These are phyloP conservation scores for Citrus glauca DNA, from an alignment of 345 rosid genomes.

Conservation along the genomic window DNA sequence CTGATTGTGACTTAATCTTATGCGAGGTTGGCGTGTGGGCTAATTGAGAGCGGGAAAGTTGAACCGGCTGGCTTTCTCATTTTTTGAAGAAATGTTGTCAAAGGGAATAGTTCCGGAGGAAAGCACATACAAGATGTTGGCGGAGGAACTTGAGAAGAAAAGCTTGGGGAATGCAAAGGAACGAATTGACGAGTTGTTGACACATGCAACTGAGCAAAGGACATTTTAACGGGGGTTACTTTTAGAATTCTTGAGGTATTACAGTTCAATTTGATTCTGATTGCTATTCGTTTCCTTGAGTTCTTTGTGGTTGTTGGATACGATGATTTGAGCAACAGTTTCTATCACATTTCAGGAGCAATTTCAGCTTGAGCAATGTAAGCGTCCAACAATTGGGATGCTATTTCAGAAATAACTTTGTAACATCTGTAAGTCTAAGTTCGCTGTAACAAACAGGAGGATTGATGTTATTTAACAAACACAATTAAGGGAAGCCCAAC, in stretches of 20 bases:
- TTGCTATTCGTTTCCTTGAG: not conserved
- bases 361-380: no score
- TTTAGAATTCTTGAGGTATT: not conserved
- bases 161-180: conserved; percentile 46
- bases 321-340: not conserved
- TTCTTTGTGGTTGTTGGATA: not conserved
- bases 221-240: not conserved
- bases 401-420: no score
- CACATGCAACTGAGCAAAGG: not conserved
- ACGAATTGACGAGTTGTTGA: conserved; percentile 46
- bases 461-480: no score
- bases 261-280: not conserved
- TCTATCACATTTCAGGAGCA: not conserved
- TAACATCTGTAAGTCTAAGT: no score
- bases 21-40: conserved; percentile 48
- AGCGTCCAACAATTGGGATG: no score
- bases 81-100: conserved; percentile 58
- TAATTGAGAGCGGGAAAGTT: conserved; percentile 54
- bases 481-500: no score
- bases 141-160: conserved; percentile 48
- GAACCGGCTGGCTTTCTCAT: conserved; percentile 59
- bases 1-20: conserved; percentile 38
- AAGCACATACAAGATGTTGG: conserved; percentile 40
- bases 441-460: no score
- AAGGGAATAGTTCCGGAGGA: conserved; percentile 67